Conservation (phyloP, 2,329 filamentous ascomycete species). For the Bisporella sp. region DNA sequence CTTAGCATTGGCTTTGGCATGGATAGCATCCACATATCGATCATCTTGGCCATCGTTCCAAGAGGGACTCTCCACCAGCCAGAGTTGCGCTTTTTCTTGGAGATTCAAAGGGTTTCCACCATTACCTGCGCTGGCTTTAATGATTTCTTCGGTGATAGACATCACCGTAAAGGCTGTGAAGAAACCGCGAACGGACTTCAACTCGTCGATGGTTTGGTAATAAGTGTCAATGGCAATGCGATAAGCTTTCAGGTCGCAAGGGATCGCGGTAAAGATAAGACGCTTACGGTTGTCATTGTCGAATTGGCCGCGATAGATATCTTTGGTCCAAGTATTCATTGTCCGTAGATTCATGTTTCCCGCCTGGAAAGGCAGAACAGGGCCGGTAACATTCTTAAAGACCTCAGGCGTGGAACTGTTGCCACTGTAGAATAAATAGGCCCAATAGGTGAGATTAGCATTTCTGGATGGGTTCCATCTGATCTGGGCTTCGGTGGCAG, state of each 20-base stretch:
- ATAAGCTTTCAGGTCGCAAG: neutral
- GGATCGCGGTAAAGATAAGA: neutral
- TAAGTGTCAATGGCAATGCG: neutral
- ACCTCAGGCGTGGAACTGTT: neutral
- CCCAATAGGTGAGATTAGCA: neutral
- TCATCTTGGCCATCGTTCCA: constrained; percentile 3
- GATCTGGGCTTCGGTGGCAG: constrained; percentile 1
- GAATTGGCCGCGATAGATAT: neutral
- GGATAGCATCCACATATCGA: neutral
- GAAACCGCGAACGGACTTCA: neutral
- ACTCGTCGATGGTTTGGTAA: neutral
- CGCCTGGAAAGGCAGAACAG: neutral
- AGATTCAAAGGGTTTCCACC: neutral
- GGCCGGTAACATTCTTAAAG: neutral
- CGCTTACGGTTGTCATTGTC: constrained; percentile 2
- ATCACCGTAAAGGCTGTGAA: constrained; percentile 4
- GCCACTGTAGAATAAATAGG: neutral
- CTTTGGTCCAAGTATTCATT: neutral
- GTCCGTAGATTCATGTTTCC: neutral
- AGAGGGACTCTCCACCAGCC: constrained; percentile 3
- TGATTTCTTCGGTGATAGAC: neutral
- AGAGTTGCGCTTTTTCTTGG: neutral
- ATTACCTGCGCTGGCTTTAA: neutral
- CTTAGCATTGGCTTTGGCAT: neutral
- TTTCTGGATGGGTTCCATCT: neutral